Conservation (phyloP, 306 rosid genomes). For the Morella rubra region DNA sequence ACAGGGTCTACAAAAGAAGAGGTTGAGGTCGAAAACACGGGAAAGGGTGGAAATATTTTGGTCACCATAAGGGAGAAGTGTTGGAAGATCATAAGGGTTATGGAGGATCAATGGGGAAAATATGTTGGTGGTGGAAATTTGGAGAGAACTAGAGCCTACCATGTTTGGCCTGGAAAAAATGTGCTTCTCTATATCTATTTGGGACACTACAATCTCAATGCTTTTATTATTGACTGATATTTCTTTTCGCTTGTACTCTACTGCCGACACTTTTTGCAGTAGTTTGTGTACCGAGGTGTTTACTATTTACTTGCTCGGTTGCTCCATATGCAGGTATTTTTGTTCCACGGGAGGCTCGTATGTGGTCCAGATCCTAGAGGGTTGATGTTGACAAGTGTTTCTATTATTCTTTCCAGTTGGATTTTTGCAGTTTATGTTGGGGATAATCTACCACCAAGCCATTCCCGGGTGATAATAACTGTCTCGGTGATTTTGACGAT, state of each 20-base stretch:
- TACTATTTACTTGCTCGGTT: not conserved
- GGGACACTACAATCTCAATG: not conserved
- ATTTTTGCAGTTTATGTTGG: conserved; percentile 32
- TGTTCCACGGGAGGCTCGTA: conserved; percentile 36
- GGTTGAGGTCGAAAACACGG: not conserved
- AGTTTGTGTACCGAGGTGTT: not conserved
- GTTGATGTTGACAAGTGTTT: conserved; percentile 31
- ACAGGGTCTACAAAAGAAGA: conserved; percentile 3
- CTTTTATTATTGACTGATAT: not conserved
- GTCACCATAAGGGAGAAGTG: conserved; percentile 7
- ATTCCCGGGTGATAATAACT: conserved; percentile 21
- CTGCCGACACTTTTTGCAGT: not conserved
- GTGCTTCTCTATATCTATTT: conserved; percentile 12
- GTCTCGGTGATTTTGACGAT: conserved; percentile 24
- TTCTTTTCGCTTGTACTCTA: not conserved
- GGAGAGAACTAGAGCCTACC: conserved; percentile 28
- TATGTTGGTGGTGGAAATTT: conserved; percentile 4
- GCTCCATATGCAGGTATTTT: conserved; percentile 29
- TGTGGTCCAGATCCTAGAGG: conserved; percentile 44
- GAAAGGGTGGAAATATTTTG: conserved; percentile 13
- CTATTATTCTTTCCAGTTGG: conserved; percentile 38
- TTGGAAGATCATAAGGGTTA: conserved; percentile 15
- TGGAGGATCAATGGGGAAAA: conserved; percentile 10
- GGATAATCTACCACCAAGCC: conserved; percentile 28
- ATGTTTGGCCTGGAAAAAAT: conserved; percentile 43